Evolutionary conservation across 257 asterid species (phyloP).

Genomic region (Nyctanthes arbortristis): DNA sequence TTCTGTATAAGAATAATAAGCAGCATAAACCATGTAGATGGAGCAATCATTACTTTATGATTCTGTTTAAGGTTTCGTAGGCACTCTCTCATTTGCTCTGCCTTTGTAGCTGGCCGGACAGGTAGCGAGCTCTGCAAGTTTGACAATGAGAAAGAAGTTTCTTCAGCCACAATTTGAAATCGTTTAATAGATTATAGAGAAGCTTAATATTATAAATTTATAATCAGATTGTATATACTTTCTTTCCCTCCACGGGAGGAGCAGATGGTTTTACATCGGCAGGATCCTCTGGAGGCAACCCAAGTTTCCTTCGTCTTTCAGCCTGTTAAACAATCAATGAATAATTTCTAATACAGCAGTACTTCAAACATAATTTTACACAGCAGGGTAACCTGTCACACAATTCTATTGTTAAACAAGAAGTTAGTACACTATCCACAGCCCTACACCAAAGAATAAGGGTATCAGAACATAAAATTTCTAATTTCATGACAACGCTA

Average conservation of each 20-base stretch:
- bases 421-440: neutral
- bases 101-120: slow-evolving; percentile 87
- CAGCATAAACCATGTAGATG: slow-evolving; percentile 18
- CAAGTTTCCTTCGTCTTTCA: slow-evolving; percentile 95
- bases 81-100: slow-evolving; percentile 97
- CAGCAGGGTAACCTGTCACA: neutral
- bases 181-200: slow-evolving; percentile 14
- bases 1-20: slow-evolving; percentile 1
- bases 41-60: slow-evolving; percentile 65
- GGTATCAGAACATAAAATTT: neutral
- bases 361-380: neutral
- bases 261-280: slow-evolving; percentile 60
- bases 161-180: slow-evolving; percentile 19
- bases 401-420: neutral
- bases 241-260: slow-evolving; percentile 86
- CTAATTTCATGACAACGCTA: neutral
- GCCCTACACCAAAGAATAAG: neutral
- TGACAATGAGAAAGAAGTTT: slow-evolving; percentile 18
- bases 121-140: slow-evolving; percentile 77
- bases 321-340: slow-evolving; percentile 57
- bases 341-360: slow-evolving; percentile 10
- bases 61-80: slow-evolving; percentile 77
- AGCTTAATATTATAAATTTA: neutral
- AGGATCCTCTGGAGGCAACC: slow-evolving; percentile 85
- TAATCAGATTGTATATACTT: slow-evolving; percentile 43